Evolutionary conservation across 345 rosid genomes (phyloP).

Genomic region (Clausena lansium): DNA sequence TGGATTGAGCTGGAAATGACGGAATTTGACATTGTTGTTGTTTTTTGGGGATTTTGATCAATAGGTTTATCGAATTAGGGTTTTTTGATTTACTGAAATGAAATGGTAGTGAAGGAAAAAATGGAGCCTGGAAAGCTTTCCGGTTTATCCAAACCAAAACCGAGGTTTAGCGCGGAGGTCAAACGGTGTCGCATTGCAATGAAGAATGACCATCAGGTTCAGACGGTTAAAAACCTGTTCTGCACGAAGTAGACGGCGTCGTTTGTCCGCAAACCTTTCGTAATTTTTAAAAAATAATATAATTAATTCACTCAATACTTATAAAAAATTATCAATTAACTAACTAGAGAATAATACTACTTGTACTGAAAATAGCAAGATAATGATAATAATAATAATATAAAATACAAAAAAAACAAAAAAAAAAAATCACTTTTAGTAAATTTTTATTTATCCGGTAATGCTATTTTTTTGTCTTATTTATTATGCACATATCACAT

Average conservation of each 20-base stretch:
- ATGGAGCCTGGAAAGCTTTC: background rate
- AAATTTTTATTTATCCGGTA: too few relatives aligned
- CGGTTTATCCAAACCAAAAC: slow-evolving; percentile 2
- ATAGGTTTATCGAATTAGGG: slow-evolving; percentile 2
- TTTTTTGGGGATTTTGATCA: background rate
- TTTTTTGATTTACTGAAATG: slow-evolving; percentile 1
- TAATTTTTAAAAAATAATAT: too few relatives aligned
- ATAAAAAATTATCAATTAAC: too few relatives aligned
- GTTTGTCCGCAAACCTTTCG: too few relatives aligned
- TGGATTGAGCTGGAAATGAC: background rate
- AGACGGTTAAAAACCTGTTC: background rate
- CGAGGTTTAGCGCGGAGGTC: background rate
- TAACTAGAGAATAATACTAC: too few relatives aligned
- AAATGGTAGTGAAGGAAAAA: background rate
- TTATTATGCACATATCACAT: too few relatives aligned
- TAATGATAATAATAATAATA: too few relatives aligned
- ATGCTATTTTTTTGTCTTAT: too few relatives aligned
- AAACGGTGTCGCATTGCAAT: background rate
- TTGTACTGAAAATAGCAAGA: too few relatives aligned
- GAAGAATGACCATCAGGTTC: background rate
- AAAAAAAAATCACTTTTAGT: too few relatives aligned
- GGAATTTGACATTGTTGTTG: background rate
- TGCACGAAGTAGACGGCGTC: background rate
- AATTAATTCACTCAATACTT: too few relatives aligned
- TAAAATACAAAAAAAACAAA: too few relatives aligned